Evolutionary conservation across 2,329 filamentous ascomycete genomes (phyloP).

Genomic region (Claviceps pusilla): DNA sequence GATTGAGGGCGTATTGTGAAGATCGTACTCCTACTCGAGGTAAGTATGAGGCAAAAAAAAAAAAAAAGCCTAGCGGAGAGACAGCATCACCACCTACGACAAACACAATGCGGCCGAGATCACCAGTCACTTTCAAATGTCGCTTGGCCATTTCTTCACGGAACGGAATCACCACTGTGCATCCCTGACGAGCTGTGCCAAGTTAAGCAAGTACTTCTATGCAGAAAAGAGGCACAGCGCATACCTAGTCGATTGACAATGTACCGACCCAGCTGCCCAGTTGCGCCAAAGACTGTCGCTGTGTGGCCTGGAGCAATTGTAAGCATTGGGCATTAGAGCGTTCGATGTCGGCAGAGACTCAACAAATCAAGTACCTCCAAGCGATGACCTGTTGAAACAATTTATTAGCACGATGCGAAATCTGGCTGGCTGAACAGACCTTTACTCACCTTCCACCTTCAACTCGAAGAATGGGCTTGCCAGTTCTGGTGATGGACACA

Average conservation of each 20-base stretch:
- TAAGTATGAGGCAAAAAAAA: constrained; percentile 2
- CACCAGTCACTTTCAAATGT: constrained; percentile 89
- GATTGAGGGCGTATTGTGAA: constrained; percentile 86
- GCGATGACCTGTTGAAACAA: constrained; percentile 50
- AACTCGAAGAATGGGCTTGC: constrained; percentile 81
- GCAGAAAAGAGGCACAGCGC: constrained; percentile 5
- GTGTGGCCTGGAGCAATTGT: constrained; percentile 56
- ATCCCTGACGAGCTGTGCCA: constrained; percentile 67
- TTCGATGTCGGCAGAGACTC: neutral
- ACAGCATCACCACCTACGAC: constrained; percentile 37
- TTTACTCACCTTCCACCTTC: constrained; percentile 70
- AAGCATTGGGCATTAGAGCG: constrained; percentile 9
- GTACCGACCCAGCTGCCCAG: constrained; percentile 87
- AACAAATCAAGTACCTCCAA: constrained; percentile 52
- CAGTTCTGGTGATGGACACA: constrained; percentile 84
- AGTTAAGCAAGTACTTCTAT: neutral
- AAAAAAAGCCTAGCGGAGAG: too few relatives aligned
- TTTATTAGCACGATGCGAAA: constrained; percentile 11
- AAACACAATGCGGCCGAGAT: constrained; percentile 79
- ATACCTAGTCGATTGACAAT: constrained; percentile 85
- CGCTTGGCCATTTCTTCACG: constrained; percentile 97
- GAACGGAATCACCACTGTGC: constrained; percentile 83
- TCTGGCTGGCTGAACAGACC: neutral
- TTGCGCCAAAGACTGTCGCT: constrained; percentile 94
- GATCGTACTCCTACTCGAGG: constrained; percentile 63